Evolutionary conservation across 345 rosid genomes (phyloP), one percentile per base, ranked within the genome.

Genomic region (Populus simonii): DNA sequence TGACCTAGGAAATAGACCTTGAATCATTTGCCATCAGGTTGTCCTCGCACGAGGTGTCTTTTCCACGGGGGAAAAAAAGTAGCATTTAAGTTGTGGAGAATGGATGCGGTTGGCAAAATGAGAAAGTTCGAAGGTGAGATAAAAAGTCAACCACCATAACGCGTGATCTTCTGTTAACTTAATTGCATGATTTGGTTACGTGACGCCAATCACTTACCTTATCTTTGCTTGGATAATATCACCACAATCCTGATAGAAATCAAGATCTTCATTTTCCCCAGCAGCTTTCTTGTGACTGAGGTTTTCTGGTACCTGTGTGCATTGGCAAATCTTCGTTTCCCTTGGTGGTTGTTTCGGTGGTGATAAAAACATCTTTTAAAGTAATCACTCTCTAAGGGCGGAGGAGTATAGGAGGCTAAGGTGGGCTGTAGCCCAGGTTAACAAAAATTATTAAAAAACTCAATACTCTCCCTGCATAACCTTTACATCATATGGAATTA

Each of bases 401-500:
- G 25, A 25, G 25, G 25, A 25, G 25, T 25, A 25, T 25, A 25
- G 25, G 25, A 25, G 25, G 25, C 25, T 25, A 25, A 25, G 25
- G 25, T 25, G 25, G 25, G 25, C 1, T 25, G 25, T 25, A 25
- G 25, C 25, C 25, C 25, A 25, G 25, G 25, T 25, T 25, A n/a
- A n/a, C n/a, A 0, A 25, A 25, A 25, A 25, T 25, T 25, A 25
- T 25, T 25, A 25, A 25, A 25, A 25, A 25, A 25, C 25, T 25
- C 25, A 25, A 25, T 25, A 25, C 25, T 25, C 25, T 25, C 25
- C 25, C 25, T 25, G 25, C 25, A 25, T 25, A 92, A 93, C 74
- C 93, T 93, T 1, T 95, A 95, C 89, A 92, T 95, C 81, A 92
- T 95, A 7, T 95, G 97, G 96, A 22, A 91, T 95, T 86, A 93